phyloP scores from a whole-genome alignment of 768 basidiomycete genomes.

The Lactifluus hygrophoroides region DNA sequence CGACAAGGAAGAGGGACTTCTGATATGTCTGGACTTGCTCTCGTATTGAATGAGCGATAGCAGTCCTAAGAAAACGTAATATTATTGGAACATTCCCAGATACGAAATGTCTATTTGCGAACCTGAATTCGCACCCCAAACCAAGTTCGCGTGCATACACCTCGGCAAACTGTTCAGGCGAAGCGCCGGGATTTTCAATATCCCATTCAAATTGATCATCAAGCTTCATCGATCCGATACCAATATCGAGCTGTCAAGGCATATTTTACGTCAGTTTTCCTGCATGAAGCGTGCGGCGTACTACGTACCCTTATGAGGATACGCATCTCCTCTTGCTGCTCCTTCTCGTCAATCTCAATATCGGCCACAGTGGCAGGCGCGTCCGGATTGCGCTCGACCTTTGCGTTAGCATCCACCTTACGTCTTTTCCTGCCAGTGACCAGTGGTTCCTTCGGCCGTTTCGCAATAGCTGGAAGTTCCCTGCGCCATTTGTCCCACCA shows the following conservation, averaged over 20 bases:
- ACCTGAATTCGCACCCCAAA: constrained; percentile 88
- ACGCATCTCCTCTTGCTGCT: constrained; percentile 76
- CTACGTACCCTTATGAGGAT: constrained; percentile 79
- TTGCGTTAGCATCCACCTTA: constrained; percentile 21
- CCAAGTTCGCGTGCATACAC: constrained; percentile 83
- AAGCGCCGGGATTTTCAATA: constrained; percentile 65
- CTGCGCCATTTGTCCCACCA: constrained; percentile 76
- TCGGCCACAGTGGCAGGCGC: constrained; percentile 47
- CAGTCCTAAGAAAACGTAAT: constrained; percentile 50
- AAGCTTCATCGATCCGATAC: constrained; percentile 85
- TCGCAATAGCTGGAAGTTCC: constrained; percentile 34
- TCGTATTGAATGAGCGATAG: constrained; percentile 90
- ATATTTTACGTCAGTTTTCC: background rate
- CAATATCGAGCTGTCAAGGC: constrained; percentile 75
- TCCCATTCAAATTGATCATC: constrained; percentile 99
- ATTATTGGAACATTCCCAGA: background rate
- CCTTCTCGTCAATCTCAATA: constrained; percentile 55
- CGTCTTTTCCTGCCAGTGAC: constrained; percentile 17
- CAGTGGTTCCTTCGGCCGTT: constrained; percentile 18
- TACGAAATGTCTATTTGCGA: constrained; percentile 25
- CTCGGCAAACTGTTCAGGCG: constrained; percentile 90
- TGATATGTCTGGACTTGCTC: constrained; percentile 92
- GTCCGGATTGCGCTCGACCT: constrained; percentile 8
- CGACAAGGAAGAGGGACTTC: constrained; percentile 84
- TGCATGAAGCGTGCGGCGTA: background rate